These are phyloP conservation scores for Cercospora zeae-maydis DNA, from an alignment of 2,329 filamentous ascomycete genomes.

Conservation along the genomic window DNA sequence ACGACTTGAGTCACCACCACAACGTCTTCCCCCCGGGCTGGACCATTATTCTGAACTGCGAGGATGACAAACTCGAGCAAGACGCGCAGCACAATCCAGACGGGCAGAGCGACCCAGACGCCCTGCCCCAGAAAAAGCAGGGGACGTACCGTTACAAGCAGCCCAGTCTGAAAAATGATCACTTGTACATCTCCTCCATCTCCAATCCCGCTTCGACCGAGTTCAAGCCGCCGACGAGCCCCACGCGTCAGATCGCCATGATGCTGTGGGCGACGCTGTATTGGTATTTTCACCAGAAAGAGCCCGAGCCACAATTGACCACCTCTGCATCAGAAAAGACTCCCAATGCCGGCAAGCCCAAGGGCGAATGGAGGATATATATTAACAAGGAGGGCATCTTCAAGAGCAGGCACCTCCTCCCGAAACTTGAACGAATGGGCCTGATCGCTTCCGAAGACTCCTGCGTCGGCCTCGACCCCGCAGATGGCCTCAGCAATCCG, in stretches of 20 bases:
- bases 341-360: slow-evolving; percentile 64
- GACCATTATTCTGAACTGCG: slow-evolving; percentile 81
- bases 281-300: slow-evolving; percentile 93
- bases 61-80: slow-evolving; percentile 45
- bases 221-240: slow-evolving; percentile 74
- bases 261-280: slow-evolving; percentile 93
- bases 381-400: slow-evolving; percentile 87
- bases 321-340: slow-evolving; percentile 63
- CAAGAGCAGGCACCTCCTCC: slow-evolving; percentile 74
- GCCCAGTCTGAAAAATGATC: slow-evolving; percentile 75
- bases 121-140: slow-evolving; percentile 31
- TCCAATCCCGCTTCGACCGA: slow-evolving; percentile 77
- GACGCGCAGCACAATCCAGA: slow-evolving; percentile 23
- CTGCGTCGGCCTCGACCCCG: slow-evolving; percentile 61
- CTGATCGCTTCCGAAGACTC: slow-evolving; percentile 74
- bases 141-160: slow-evolving; percentile 63
- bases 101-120: slow-evolving; percentile 12
- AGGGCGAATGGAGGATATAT: slow-evolving; percentile 80
- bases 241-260: slow-evolving; percentile 87
- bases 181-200: slow-evolving; percentile 86
- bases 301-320: slow-evolving; percentile 62
- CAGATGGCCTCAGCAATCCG: slow-evolving; percentile 51
- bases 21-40: slow-evolving; percentile 79
- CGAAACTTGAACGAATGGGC: slow-evolving; percentile 92
- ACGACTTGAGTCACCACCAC: slow-evolving; percentile 66